Conservation (phyloP, 768 basidiomycete genomes). For the Xerocomus brunneocitrinus region DNA sequence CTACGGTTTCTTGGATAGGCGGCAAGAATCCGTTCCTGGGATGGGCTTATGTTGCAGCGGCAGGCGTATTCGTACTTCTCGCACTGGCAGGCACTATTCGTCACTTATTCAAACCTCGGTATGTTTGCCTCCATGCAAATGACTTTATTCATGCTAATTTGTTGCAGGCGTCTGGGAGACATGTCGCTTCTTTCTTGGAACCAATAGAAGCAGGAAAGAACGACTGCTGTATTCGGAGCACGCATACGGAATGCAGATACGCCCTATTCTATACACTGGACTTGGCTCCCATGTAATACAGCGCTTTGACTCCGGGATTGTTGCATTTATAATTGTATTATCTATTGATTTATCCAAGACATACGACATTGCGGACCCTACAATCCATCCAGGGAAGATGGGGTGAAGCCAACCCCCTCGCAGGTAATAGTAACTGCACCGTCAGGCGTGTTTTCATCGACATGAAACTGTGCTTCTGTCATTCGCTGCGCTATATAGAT, state of each 20-base stretch:
- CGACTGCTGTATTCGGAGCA: slow-evolving; percentile 3
- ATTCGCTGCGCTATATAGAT: slow-evolving; percentile 71
- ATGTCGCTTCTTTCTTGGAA: slow-evolving; percentile 89
- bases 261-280: slow-evolving; percentile 21
- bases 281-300: slow-evolving; percentile 21
- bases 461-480: slow-evolving; percentile 59
- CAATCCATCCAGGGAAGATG: slow-evolving; percentile 5
- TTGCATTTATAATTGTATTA: slow-evolving; percentile 22
- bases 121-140: slow-evolving; percentile 12
- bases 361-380: not conserved
- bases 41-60: slow-evolving; percentile 93
- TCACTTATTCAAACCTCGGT: slow-evolving; percentile 92
- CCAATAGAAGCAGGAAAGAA: slow-evolving; percentile 31
- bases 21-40: slow-evolving; percentile 98
- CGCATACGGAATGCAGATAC: not conserved
- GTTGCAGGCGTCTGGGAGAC: slow-evolving; percentile 70
- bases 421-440: slow-evolving; percentile 47
- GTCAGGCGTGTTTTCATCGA: slow-evolving; percentile 42
- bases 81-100: slow-evolving; percentile 86
- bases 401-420: slow-evolving; percentile 58
- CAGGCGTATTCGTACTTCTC: slow-evolving; percentile 81
- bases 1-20: slow-evolving; percentile 97
- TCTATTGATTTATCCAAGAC: slow-evolving; percentile 8
- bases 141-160: not conserved
- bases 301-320: slow-evolving; percentile 5